Percentiles rank a stretch among this genome's conserved stretches.
Evolutionary conservation across 805 yeast genomes (phyloP).

Genomic region (Phaffomyces antillensis): DNA sequence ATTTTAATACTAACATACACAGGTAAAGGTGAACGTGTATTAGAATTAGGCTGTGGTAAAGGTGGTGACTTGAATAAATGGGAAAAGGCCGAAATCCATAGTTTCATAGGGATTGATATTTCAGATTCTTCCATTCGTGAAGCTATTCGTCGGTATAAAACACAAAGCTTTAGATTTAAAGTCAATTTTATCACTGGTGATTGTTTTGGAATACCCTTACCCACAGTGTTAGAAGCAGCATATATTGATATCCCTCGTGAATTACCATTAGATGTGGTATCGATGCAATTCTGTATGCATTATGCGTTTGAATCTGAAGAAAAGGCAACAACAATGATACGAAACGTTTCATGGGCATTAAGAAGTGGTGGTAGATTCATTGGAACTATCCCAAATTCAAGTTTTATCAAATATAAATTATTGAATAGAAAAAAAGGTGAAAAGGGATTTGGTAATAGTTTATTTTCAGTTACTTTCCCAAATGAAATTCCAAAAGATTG

Average conservation of each 20-base stretch:
- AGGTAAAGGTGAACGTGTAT: slow-evolving; percentile 44
- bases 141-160: slow-evolving; percentile 68
- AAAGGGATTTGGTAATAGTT: slow-evolving; percentile 74
- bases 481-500: slow-evolving; percentile 71
- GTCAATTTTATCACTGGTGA: slow-evolving; percentile 89
- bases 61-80: slow-evolving; percentile 96
- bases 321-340: slow-evolving; percentile 64
- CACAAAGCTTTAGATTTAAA: slow-evolving; percentile 53
- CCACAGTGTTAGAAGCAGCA: slow-evolving; percentile 63
- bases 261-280: slow-evolving; percentile 75
- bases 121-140: slow-evolving; percentile 84
- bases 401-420: slow-evolving; percentile 65
- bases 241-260: slow-evolving; percentile 40
- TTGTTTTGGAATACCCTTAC: slow-evolving; percentile 68
- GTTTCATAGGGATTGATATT: slow-evolving; percentile 86
- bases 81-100: slow-evolving; percentile 63
- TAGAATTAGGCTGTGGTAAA: slow-evolving; percentile 95
- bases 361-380: slow-evolving; percentile 80
- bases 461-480: slow-evolving; percentile 79
- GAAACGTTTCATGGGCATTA: slow-evolving; percentile 69
- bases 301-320: slow-evolving; percentile 88
- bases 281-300: slow-evolving; percentile 89
- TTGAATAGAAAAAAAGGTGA: slow-evolving; percentile 43
- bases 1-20: slow-evolving; percentile 71
- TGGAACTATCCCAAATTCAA: slow-evolving; percentile 93